Base-by-base conservation (phyloP, 2,329 filamentous ascomycete species). In the Aureobasidium melanogenum region DNA sequence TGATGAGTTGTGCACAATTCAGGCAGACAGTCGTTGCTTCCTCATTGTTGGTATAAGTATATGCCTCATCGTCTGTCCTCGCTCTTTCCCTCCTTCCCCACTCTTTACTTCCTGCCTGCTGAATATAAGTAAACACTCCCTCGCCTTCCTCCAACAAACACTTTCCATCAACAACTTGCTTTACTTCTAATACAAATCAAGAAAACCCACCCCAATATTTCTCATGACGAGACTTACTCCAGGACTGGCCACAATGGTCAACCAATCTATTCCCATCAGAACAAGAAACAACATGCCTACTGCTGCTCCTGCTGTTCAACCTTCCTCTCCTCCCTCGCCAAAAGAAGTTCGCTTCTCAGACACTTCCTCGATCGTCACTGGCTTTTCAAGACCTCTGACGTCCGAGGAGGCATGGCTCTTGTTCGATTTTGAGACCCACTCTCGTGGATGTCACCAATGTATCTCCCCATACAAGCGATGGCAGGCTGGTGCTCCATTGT, bases 401-500 rank as follows among this genome's bases (percentile, higher is more conserved):
- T 67, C 68, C 5, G 66, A 70, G 39, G 77, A 80, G 69, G 73
- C 72, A 64, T 78, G 77, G 76, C 74, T 75, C 1, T 67, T 77
- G 60, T 77, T 78, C 70, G 69, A 78, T 71, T 79, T 78, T 62
- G 77, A 80, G 66, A 71, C 69, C 62, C 78, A 80, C 69, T 76
- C 76, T 38, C 72, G 72, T 54, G 72, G 71, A 63, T 80, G 78
- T 69, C 67, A 65, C 47, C 69, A 72, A 62, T 80, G 78, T 73
- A 69, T 70, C 66, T 69, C 77, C 65, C 76, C 78, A 2, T 75
- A 76, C 64, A 70, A 75, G 36, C 75, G 75, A 61, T 72, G 75
- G 71, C 71, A 69, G 41, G 64, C 67, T 62, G 72, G 71, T 64
- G 67, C 71, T 22, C 71, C 73, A 62, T 74, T 80, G 19, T 80